phyloP scores from a whole-genome alignment of 352 stramenopile species.

The Pythium sukuiense region DNA sequence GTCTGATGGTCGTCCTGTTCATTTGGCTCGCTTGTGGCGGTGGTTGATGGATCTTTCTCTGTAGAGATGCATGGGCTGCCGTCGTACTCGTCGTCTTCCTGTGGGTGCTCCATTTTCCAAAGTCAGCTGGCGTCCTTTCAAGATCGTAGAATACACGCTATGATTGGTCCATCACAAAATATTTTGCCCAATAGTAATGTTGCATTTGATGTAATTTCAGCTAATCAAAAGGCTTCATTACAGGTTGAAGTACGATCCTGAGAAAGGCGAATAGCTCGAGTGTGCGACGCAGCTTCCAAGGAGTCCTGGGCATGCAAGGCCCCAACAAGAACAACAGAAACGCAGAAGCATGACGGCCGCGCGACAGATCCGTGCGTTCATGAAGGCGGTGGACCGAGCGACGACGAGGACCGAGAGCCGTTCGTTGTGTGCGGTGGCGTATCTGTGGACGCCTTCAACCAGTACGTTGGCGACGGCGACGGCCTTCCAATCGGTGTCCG shows the following conservation, averaged over 20 bases:
- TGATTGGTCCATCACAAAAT: no score
- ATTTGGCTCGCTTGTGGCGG: background rate
- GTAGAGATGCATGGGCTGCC: background rate
- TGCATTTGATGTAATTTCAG: no score
- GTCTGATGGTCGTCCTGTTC: background rate
- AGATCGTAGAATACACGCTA: background rate
- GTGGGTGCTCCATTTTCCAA: background rate
- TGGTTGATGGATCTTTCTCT: background rate
- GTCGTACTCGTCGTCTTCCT: background rate
- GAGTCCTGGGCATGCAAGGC: no score
- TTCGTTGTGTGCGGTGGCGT: constrained; percentile 31
- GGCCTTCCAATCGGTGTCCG: constrained; percentile 22
- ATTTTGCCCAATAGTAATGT: no score
- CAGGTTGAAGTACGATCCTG: no score
- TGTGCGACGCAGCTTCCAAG: no score
- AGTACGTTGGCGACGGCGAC: constrained; percentile 25
- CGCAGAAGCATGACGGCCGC: background rate
- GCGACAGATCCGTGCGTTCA: background rate
- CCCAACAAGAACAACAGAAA: no score
- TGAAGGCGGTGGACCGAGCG: background rate
- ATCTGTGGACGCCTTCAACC: constrained; percentile 30
- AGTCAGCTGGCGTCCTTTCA: background rate
- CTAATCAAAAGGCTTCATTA: no score
- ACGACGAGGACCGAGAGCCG: constrained; percentile 17
- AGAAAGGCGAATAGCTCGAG: no score